These are phyloP conservation scores for Leccinum cinnamomeum DNA, from an alignment of 1,284 basidiomycete genomes.

Conservation along the genomic window DNA sequence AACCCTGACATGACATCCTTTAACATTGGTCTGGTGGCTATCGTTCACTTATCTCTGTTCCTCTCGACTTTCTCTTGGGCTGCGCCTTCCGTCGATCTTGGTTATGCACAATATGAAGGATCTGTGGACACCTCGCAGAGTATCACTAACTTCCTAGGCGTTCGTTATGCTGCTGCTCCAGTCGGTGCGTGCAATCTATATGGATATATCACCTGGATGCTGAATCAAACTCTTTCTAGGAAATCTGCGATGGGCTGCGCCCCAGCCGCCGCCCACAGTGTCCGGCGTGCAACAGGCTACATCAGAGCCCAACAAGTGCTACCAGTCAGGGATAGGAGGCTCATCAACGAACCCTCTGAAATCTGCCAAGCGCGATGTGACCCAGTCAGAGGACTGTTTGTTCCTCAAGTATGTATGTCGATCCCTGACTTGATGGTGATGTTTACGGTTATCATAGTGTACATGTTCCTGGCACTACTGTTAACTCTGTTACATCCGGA, in stretches of 20 bases:
- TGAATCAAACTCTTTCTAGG: slow-evolving; percentile 15
- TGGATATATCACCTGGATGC: not conserved
- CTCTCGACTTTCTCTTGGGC: not conserved
- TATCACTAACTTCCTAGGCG: slow-evolving; percentile 34
- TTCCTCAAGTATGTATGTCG: slow-evolving; percentile 31
- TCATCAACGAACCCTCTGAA: slow-evolving; percentile 5
- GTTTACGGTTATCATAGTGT: slow-evolving; percentile 23
- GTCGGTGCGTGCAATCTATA: slow-evolving; percentile 22
- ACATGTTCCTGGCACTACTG: slow-evolving; percentile 24
- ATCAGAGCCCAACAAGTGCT: slow-evolving; percentile 18
- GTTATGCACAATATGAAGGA: slow-evolving; percentile 37
- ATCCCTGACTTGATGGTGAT: not conserved
- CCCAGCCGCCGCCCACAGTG: slow-evolving; percentile 21
- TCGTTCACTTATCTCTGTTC: slow-evolving; percentile 2
- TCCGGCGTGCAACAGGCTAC: slow-evolving; percentile 27
- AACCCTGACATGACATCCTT: slow-evolving; percentile 2
- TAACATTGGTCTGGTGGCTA: not conserved
- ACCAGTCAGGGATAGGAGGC: slow-evolving; percentile 12
- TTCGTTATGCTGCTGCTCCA: slow-evolving; percentile 37
- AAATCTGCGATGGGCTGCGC: slow-evolving; percentile 28
- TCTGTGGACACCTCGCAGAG: slow-evolving; percentile 19
- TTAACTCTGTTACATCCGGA: slow-evolving; percentile 2
- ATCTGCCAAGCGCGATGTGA: slow-evolving; percentile 7
- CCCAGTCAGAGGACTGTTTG: slow-evolving; percentile 34
- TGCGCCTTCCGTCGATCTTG: slow-evolving; percentile 18